Evolutionary conservation across 2,329 filamentous ascomycete species (phyloP).

Genomic region (Clonostachys rosea): DNA sequence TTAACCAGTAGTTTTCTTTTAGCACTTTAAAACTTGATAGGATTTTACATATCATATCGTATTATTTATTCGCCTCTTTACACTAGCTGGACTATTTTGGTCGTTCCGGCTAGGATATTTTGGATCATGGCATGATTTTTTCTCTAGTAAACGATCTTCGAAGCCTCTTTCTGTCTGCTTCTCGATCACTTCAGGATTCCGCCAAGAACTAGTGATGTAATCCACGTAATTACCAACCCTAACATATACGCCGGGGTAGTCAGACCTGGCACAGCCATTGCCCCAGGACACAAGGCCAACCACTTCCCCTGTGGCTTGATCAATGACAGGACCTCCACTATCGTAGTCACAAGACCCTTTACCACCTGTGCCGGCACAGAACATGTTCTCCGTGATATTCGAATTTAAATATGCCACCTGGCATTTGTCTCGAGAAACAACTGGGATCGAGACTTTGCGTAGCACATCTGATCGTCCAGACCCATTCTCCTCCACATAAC

Average conservation of each 20-base stretch:
- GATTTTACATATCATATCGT: too few species aligned
- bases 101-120: too few species aligned
- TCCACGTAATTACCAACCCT: constrained; percentile 13
- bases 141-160: too few species aligned
- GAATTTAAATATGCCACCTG: constrained; percentile 10
- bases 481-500: constrained; percentile 3
- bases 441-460: constrained; percentile 20
- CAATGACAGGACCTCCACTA: constrained; percentile 21
- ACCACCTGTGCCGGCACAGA: constrained; percentile 22
- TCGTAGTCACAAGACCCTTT: constrained; percentile 23
- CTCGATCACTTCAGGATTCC: too few species aligned
- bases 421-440: constrained; percentile 17
- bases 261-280: constrained; percentile 16
- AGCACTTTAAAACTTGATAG: too few species aligned
- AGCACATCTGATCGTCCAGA: constrained; percentile 9
- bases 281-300: constrained; percentile 23
- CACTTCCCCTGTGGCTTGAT: constrained; percentile 8
- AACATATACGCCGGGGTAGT: constrained; percentile 18
- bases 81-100: too few species aligned
- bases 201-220: constrained; percentile 12
- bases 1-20: too few species aligned
- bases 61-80: too few species aligned
- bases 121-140: too few species aligned
- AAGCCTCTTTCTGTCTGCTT: too few species aligned
- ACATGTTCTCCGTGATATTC: constrained; percentile 19